Percentiles rank a stretch among this genome's conserved stretches.
Evolutionary conservation across 163 green algal species (phyloP).

Genomic region (Trebouxiophyceae sp.): DNA sequence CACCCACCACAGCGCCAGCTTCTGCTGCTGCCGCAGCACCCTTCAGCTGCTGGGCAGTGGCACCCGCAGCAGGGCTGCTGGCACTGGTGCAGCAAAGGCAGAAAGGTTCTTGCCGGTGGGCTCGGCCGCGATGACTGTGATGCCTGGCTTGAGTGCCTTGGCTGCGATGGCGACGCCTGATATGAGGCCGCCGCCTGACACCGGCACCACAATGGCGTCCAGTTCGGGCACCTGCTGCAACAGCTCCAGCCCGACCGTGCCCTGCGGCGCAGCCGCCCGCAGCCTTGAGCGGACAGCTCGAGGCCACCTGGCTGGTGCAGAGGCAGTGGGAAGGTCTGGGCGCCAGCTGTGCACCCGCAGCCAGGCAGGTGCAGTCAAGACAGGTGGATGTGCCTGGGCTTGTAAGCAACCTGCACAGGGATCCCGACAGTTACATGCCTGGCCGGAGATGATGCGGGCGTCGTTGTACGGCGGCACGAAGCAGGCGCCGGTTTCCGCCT

Average conservation of each 20-base stretch:
- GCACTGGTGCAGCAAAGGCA: background rate
- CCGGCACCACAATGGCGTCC: constrained; percentile 63
- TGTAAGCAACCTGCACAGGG: no score
- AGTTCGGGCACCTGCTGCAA: constrained; percentile 37
- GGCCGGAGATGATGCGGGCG: constrained; percentile 53
- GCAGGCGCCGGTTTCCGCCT: constrained; percentile 42
- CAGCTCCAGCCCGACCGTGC: constrained; percentile 77
- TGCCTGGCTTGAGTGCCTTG: constrained; percentile 51
- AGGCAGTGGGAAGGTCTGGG: no score
- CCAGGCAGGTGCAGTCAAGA: no score
- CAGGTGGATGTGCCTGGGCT: no score
- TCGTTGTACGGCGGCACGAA: constrained; percentile 80
- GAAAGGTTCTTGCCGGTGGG: no score
- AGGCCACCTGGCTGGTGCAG: no score
- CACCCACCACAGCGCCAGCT: background rate
- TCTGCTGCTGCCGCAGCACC: background rate
- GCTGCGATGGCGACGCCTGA: constrained; percentile 62
- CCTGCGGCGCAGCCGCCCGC: no score
- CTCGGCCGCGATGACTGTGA: constrained; percentile 70
- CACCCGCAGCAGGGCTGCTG: background rate
- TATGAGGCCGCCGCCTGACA: constrained; percentile 75
- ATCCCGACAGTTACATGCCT: no score
- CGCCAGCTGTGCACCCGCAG: no score
- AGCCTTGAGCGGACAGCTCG: no score
- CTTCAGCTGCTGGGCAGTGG: constrained; percentile 2